These are phyloP conservation scores for Solanum clarkiae DNA, from an alignment of 257 asterid species.

Conservation along the genomic window DNA sequence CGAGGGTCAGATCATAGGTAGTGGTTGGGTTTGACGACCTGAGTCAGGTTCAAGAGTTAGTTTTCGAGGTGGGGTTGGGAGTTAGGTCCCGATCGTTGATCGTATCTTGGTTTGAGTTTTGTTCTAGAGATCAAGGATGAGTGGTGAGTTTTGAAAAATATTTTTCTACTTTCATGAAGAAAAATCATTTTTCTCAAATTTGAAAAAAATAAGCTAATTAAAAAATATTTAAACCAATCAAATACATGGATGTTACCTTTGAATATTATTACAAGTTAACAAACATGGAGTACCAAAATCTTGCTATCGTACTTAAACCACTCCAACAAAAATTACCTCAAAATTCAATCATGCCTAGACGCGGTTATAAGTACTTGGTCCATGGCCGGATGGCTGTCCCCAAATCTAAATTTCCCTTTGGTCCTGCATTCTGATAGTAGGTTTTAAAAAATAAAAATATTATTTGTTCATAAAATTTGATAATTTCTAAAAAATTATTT, in stretches of 20 bases:
- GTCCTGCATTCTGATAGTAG: too few species aligned
- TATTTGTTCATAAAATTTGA: not conserved
- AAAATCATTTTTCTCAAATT: not conserved
- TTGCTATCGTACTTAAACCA: not conserved
- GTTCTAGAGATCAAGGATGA: not conserved
- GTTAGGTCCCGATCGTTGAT: too few species aligned
- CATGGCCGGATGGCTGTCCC: not conserved
- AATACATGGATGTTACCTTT: not conserved
- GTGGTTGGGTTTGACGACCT: too few species aligned
- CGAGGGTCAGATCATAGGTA: too few species aligned
- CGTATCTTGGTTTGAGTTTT: not conserved
- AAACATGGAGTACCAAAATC: not conserved
- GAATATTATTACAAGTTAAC: not conserved
- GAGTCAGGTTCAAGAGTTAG: too few species aligned
- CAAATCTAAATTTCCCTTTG: not conserved
- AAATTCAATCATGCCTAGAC: not conserved
- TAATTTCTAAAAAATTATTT: not conserved
- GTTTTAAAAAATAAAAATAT: not conserved
- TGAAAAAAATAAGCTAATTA: too few species aligned
- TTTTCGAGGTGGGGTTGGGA: too few species aligned
- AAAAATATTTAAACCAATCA: too few species aligned
- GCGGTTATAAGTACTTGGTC: not conserved
- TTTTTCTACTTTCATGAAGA: too few species aligned
- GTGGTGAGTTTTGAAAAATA: too few species aligned
- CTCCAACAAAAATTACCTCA: not conserved